phyloP scores from a whole-genome alignment of 768 basidiomycete species.

The Pleurotus tuber-regium region DNA sequence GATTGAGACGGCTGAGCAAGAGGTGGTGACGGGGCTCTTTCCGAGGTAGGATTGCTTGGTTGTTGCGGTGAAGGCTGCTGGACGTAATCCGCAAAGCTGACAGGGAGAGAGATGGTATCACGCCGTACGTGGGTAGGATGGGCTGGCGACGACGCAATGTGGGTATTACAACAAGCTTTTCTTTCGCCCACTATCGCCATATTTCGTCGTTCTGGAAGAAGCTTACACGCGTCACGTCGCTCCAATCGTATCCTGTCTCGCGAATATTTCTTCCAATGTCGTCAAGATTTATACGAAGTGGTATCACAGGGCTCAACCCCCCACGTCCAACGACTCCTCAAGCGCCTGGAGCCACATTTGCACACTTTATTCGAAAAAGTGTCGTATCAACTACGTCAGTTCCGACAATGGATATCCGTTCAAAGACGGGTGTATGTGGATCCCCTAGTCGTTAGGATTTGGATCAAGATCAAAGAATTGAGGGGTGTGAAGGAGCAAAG shows the following conservation, averaged over 20 bases:
- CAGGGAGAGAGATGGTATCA: too few species aligned
- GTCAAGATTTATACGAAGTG: neutral
- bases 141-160: too few species aligned
- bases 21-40: too few species aligned
- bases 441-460: slow-evolving; percentile 72
- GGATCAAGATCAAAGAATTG: slow-evolving; percentile 71
- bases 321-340: slow-evolving; percentile 16
- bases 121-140: too few species aligned
- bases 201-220: slow-evolving; percentile 5
- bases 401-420: slow-evolving; percentile 33
- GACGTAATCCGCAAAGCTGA: too few species aligned
- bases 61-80: too few species aligned
- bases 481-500: slow-evolving; percentile 32
- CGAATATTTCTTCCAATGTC: neutral
- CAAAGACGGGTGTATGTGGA: slow-evolving; percentile 69
- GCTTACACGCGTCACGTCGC: slow-evolving; percentile 5
- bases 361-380: neutral
- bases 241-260: neutral
- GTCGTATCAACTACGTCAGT: slow-evolving; percentile 14
- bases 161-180: slow-evolving; percentile 1
- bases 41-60: too few species aligned
- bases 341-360: neutral
- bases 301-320: slow-evolving; percentile 18
- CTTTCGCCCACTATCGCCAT: slow-evolving; percentile 1
- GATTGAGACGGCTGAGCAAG: too few species aligned